Evolutionary conservation across 495 filamentous ascomycete genomes (phyloP).

Genomic region (Penicillium parvum): DNA sequence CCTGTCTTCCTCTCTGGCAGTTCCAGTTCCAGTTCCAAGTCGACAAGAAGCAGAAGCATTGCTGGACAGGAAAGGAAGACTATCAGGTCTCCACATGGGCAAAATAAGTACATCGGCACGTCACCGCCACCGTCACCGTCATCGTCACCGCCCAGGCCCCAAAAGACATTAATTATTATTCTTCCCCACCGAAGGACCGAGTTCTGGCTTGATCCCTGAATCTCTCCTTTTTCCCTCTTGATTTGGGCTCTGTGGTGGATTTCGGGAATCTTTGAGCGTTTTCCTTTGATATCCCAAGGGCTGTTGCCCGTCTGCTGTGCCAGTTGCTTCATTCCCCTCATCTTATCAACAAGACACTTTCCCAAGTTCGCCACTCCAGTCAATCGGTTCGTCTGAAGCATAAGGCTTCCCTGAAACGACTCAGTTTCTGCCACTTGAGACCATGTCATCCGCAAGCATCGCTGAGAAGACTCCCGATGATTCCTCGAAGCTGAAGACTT

Average conservation of each 20-base stretch:
- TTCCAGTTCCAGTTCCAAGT: no score
- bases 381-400: neutral
- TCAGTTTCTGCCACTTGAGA: constrained; percentile 6
- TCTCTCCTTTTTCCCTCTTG: constrained; percentile 1
- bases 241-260: neutral
- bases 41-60: no score
- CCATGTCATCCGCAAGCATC: constrained; percentile 31
- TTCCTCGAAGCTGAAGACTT: constrained; percentile 76
- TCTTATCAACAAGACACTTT: no score
- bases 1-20: no score
- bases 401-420: constrained; percentile 1
- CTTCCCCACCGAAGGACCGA: constrained; percentile 4
- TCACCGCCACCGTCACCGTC: no score
- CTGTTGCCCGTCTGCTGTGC: neutral
- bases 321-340: no score
- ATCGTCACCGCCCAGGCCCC: constrained; percentile 34
- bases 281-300: neutral
- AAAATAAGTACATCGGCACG: constrained; percentile 19
- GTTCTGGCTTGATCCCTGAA: neutral
- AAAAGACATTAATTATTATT: no score
- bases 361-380: constrained; percentile 4
- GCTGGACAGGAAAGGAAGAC: no score
- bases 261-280: neutral
- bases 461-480: constrained; percentile 71
- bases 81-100: constrained; percentile 9